These are phyloP conservation scores for Pichia kudriavzevii DNA, from an alignment of 1,139 yeast species.

Conservation along the genomic window DNA sequence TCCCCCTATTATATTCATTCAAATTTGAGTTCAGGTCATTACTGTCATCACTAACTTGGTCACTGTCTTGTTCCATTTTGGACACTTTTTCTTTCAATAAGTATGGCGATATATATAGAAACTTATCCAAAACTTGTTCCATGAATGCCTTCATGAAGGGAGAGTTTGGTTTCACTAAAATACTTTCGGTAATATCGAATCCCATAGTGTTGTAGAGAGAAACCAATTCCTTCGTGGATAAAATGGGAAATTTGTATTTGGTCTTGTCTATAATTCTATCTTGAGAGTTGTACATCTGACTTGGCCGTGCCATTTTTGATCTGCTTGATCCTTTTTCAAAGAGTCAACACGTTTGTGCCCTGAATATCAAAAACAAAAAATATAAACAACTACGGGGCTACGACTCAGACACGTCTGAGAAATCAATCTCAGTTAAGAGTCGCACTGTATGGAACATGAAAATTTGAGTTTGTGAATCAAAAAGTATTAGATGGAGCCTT, in stretches of 20 bases:
- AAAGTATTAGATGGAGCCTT: no score
- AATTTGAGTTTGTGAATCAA: no score
- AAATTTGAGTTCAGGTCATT: background rate
- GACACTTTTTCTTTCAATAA: conserved; percentile 31
- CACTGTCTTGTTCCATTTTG: conserved; percentile 24
- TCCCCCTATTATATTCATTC: background rate
- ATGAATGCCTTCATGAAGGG: conserved; percentile 54
- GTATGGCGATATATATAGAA: conserved; percentile 53
- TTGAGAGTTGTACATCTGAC: conserved; percentile 24
- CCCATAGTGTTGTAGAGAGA: conserved; percentile 24
- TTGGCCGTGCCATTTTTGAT: conserved; percentile 29
- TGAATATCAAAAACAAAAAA: background rate
- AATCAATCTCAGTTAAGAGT: no score
- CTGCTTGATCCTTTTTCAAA: no score
- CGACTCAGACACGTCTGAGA: no score
- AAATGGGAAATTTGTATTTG: conserved; percentile 48
- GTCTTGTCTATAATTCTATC: conserved; percentile 2
- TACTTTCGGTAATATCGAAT: conserved; percentile 54
- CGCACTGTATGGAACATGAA: no score
- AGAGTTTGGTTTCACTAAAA: conserved; percentile 57
- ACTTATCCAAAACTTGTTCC: conserved; percentile 66
- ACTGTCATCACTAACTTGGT: conserved; percentile 19
- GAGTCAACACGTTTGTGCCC: no score
- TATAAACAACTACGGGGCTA: conserved; percentile 1
- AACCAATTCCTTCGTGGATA: conserved; percentile 49